Evolutionary conservation across 2,329 filamentous ascomycete genomes (phyloP), one percentile per base, ranked within the genome.

Genomic region (Venturiaceae sp.): DNA sequence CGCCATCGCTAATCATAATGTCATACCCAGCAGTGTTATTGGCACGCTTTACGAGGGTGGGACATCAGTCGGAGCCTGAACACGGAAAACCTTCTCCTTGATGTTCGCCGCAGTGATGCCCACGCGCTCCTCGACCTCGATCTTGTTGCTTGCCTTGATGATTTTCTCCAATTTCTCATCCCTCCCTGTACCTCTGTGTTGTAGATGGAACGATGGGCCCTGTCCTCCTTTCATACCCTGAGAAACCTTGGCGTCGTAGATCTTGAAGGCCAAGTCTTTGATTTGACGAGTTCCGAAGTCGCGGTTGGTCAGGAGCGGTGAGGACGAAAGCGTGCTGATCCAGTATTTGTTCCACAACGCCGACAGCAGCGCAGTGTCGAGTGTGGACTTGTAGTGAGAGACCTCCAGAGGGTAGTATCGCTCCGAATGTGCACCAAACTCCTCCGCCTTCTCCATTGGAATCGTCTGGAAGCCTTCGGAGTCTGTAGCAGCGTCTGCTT

Each of bases 271-370:
- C 46, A 97, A 78, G 71, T 99, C 94, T 53, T 86, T 78, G 74
- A 99, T 94, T 73, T 96, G 92, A 72, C 92, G 94, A 66, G 87
- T 95, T 56, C 86, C 87, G 69, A 92, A 99, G 65, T 96, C 92
- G 62, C 92, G 88, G 68, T 96, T 97, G 58, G 90, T 91, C 66
- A 95, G 86, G 4, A 96, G 81, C 23, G 92, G 92, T 65, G 85
- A 94, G 66, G 95, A 90, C 33, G 90, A 95, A 21, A 99, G 82
- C 5, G 94, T 99, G 68, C 95, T 89, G 34, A 96, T 92, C 94
- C 91, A 96, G 78, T 99, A 99, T 74, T 97, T 97, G 77, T 96
- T 96, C 94, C 94, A 97, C 32, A 99, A 79, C 55, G 90, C 81
- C 67, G 95, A 90, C 5, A 99, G 79, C 26, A 99, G 80, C 66